Base-by-base conservation (phyloP, 805 yeast species). In the Ogataea methylovora region DNA sequence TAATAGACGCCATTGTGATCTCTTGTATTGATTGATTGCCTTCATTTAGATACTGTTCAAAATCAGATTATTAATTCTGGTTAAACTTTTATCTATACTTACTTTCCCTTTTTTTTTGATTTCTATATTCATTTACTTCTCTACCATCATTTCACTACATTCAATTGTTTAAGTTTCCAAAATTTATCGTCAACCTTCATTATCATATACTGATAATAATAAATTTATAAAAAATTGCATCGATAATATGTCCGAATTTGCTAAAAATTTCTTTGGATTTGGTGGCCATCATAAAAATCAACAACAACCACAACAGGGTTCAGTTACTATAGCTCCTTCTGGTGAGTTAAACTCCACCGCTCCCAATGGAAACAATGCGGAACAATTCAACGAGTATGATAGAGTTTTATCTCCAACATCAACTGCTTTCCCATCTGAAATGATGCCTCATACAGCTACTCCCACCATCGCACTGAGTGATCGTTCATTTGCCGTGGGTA, bases 391-490 rank as follows among this genome's bases (percentile, higher is more conserved):
- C 32, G 41, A 29, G 19, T 43, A 24, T 7, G 30, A 19, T 16
- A 27, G 22, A 10, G 30, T 28, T 3, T 17, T 29, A 5, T 34
- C 41, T 5, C 35, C 38, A 17, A 34, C 29, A 9, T 33, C 43
- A 7, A 32, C 40, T 6, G 42, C 49, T n/a, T 56, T 57, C 35
- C 63, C 63, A 6, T 36, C 53, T 10, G 55, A 49, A n/a, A 52
- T 60, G 43, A 38, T 73, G 36, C 62, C 73, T 41, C 64, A 65
- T 25, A 63, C 73, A 2, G 64, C 76, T 1, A 64, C 76, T 5
- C 84, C 88, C 14, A 79, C 90, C 3, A 80, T 84, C 2, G 87
- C 87, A 0, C 57, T 81, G 8, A 67, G 77, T 31, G 71, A 73
- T 40, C 69, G 69, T 37, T 69, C 80, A 2, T 68, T 76, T 55